Evolutionary conservation across 2,329 filamentous ascomycete genomes (phyloP), one percentile per base, ranked within the genome.

Genomic region (Onygenales sp.): DNA sequence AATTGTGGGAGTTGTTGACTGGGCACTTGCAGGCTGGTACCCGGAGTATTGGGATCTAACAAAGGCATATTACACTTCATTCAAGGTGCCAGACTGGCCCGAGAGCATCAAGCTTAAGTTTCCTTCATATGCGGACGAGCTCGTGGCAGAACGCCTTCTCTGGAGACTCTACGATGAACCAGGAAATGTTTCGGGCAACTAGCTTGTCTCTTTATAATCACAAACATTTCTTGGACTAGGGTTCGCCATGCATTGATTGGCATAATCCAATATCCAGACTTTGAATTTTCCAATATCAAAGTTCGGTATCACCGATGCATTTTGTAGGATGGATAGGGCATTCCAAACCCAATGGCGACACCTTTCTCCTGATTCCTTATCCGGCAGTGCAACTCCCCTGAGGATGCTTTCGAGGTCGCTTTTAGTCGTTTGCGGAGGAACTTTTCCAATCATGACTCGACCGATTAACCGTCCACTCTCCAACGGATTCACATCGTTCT

Each of bases 21-120:
- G 62, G 52, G 61, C 59, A 49, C 56, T 61, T 40, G 60, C 62
- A 34, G 62, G 60, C 52, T 60, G 61, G 49, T 60, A 60, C 50
- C 62, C 62, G 32, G 52, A 57, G 37, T 53, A 58, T 47, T 62
- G 61, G 54, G 62, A 64, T 43, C 54, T 52, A 49, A 56, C 54
- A 42, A 63, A 62, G 55, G 36, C 51, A 43, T 55, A 52, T 43
- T 54, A 53, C 49, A 53, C 36, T 43, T 55, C 51, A 7, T 57
- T 57, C 27, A 53, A 52, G 43, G 47, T 53, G 39, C 53, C 48
- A 31, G 53, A 55, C 11, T 57, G 56, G 56, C 27, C n/a, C 4
- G 53, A 55, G 48, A 51, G 48, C 13, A 52, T 57, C 43, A 53
- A 55, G 52, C 14, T 37, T 44, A 49, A 46, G 34, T 47, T 57